Percentiles rank a stretch among this genome's conserved stretches.
These are phyloP conservation scores for Dothideomycetes sp. DNA, from an alignment of 2,329 filamentous ascomycete species.

Conservation along the genomic window DNA sequence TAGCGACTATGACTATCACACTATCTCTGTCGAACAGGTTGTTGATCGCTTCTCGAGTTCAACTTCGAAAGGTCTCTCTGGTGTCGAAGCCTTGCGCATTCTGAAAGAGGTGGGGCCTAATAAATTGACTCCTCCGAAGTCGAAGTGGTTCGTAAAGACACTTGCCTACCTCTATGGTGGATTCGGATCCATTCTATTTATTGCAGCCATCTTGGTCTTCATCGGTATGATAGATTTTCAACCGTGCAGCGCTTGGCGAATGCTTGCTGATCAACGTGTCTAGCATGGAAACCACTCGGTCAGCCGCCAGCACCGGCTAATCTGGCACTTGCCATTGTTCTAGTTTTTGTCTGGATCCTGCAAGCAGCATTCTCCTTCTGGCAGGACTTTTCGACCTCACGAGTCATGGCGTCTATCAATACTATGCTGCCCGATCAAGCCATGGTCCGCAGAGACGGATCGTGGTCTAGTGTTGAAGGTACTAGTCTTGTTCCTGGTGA, in stretches of 20 bases:
- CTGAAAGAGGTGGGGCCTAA: constrained; percentile 57
- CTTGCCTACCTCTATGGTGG: constrained; percentile 68
- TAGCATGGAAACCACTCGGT: constrained; percentile 68
- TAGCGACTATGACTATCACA: constrained; percentile 58
- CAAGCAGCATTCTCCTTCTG: constrained; percentile 49
- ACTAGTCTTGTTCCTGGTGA: constrained; percentile 63
- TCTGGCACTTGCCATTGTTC: constrained; percentile 61
- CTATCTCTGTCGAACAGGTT: constrained; percentile 48
- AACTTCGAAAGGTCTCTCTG: constrained; percentile 49
- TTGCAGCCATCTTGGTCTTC: constrained; percentile 63
- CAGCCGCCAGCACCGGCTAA: constrained; percentile 64
- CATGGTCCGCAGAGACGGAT: constrained; percentile 53
- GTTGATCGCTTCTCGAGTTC: constrained; percentile 51
- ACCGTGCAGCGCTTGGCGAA: too few relatives aligned
- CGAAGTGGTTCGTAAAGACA: constrained; percentile 48
- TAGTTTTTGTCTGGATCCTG: constrained; percentile 59
- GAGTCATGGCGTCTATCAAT: constrained; percentile 72
- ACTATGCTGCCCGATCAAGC: constrained; percentile 71
- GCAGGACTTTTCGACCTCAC: constrained; percentile 63
- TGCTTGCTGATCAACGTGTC: too few relatives aligned
- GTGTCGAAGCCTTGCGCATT: constrained; percentile 47
- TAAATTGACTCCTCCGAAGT: constrained; percentile 55
- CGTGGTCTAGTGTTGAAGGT: constrained; percentile 28
- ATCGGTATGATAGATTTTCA: too few relatives aligned
- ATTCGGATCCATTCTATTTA: constrained; percentile 62